Evolutionary conservation across 2,329 filamentous ascomycete genomes (phyloP).

Genomic region (Colletotrichum tanaceti): DNA sequence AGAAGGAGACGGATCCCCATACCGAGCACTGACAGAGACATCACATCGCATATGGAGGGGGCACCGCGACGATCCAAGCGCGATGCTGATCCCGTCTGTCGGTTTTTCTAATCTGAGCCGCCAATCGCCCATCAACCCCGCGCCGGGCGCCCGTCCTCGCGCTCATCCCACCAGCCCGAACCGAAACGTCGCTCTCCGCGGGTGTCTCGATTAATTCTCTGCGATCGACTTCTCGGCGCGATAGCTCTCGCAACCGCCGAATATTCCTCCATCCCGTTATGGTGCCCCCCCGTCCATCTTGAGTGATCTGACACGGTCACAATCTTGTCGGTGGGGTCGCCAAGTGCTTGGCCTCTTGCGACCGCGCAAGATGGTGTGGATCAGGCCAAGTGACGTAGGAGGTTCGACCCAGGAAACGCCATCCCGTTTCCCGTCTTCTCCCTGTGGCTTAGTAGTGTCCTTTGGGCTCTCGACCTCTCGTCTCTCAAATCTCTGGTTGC

Average conservation of each 20-base stretch:
- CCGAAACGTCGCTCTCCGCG: constrained; percentile 25
- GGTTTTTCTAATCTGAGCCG: constrained; percentile 31
- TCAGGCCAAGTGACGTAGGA: constrained; percentile 39
- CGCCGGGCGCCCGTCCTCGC: neutral
- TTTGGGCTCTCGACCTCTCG: neutral
- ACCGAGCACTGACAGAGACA: constrained; percentile 14
- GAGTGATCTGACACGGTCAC: constrained; percentile 31
- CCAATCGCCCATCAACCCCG: constrained; percentile 16
- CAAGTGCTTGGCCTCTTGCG: constrained; percentile 37
- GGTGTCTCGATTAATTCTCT: constrained; percentile 1
- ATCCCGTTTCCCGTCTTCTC: constrained; percentile 8
- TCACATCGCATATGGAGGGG: constrained; percentile 6
- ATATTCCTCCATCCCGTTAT: neutral
- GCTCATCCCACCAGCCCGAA: constrained; percentile 11
- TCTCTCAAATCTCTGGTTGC: neutral
- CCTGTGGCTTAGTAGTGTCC: neutral
- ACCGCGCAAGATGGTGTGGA: constrained; percentile 39
- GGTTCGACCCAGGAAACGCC: constrained; percentile 24
- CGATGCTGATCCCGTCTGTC: constrained; percentile 34
- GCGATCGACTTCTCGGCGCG: neutral
- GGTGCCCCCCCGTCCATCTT: neutral
- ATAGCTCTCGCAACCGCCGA: neutral
- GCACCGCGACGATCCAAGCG: constrained; percentile 34
- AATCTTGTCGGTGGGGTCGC: constrained; percentile 33
- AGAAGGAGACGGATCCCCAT: neutral